A percentile compares a stretch with the other conserved stretches of the same genome.
Evolutionary conservation across 257 asterid genomes (phyloP).

Genomic region (Mitragyna speciosa): DNA sequence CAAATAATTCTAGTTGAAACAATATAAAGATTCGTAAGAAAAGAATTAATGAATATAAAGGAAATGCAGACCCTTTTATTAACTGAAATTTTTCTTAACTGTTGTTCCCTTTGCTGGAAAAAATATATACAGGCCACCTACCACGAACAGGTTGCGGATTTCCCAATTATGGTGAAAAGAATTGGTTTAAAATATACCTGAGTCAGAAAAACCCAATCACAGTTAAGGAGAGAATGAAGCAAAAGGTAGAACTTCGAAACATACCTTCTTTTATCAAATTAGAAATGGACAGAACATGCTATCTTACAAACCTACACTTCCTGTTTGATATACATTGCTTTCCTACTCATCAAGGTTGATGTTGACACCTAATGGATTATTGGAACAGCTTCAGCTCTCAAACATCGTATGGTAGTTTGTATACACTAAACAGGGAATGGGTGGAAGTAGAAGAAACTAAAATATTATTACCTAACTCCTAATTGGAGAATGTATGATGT

Average conservation of each 20-base stretch:
- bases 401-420: not conserved
- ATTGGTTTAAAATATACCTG: conserved; percentile 7
- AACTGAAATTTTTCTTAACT: conserved; percentile 20
- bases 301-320: not conserved
- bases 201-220: not conserved
- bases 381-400: not conserved
- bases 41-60: conserved; percentile 1
- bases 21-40: not conserved
- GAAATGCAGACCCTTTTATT: not conserved
- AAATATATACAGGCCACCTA: conserved; percentile 36
- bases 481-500: conserved; percentile 33
- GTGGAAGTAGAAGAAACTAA: not conserved
- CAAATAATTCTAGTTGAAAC: conserved; percentile 3
- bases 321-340: not conserved
- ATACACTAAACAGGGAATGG: not conserved
- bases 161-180: conserved; percentile 30
- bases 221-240: not conserved
- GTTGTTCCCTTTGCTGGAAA: conserved; percentile 18
- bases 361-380: not conserved
- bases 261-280: not conserved
- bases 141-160: conserved; percentile 18
- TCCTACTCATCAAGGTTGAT: not conserved
- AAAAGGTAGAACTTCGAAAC: not conserved
- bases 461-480: conserved; percentile 17
- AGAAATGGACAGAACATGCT: not conserved